These are phyloP conservation scores for Mucor velutinosus DNA, from an alignment of 371 early-diverging fungal species.

Conservation along the genomic window DNA sequence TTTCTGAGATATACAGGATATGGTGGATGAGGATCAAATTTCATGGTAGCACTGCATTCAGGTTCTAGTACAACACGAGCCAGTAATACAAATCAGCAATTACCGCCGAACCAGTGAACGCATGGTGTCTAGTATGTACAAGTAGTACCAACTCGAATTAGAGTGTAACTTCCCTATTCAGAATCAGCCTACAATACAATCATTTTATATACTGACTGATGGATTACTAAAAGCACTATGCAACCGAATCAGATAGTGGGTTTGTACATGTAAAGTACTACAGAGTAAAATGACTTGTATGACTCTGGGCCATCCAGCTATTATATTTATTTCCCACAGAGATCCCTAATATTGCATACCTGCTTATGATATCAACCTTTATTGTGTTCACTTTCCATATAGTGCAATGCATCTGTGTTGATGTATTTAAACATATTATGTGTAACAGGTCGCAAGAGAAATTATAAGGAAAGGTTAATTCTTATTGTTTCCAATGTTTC, in stretches of 20 bases:
- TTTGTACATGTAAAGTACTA: background rate
- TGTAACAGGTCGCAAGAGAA: background rate
- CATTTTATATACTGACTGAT: background rate
- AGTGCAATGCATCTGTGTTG: background rate
- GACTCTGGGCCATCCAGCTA: background rate
- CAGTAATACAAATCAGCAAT: background rate
- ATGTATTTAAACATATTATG: background rate
- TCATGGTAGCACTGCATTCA: conserved; percentile 1
- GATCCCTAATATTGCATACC: background rate
- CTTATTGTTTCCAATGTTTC: background rate
- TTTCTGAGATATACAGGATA: background rate
- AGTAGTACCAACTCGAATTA: background rate
- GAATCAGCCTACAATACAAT: background rate
- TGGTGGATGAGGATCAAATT: background rate
- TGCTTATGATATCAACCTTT: background rate
- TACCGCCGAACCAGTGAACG: conserved; percentile 1
- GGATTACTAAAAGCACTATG: background rate
- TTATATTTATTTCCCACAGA: background rate
- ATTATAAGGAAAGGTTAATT: background rate
- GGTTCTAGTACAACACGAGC: background rate
- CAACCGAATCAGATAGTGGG: background rate
- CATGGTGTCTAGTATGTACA: background rate
- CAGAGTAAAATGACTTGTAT: background rate
- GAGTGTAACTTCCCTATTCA: background rate
- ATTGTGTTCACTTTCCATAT: background rate